These are phyloP conservation scores for Vitis hybrid DNA, from an alignment of 177 flowering plant genomes.

Conservation along the genomic window DNA sequence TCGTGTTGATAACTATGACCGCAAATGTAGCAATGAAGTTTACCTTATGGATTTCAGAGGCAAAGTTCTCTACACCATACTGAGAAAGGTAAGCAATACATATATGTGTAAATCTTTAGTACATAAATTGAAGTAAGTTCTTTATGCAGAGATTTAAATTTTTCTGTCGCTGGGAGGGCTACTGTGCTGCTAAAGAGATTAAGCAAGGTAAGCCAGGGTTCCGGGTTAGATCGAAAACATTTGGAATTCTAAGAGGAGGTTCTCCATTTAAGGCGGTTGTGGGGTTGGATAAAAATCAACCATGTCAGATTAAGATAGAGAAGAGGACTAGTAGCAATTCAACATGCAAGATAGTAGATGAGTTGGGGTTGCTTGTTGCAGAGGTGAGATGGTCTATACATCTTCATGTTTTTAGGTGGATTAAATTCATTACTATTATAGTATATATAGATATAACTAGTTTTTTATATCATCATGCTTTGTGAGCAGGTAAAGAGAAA, in stretches of 20 bases:
- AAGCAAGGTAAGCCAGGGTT: conserved; percentile 22
- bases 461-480: neutral
- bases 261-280: conserved; percentile 18
- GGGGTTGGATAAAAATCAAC: conserved; percentile 11
- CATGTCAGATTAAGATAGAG: conserved; percentile 8
- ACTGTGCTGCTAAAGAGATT: conserved; percentile 7
- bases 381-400: conserved; percentile 22
- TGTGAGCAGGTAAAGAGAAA: conserved; percentile 29
- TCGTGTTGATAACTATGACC: conserved; percentile 37
- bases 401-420: too few relatives aligned
- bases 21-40: conserved; percentile 21
- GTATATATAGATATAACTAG: neutral
- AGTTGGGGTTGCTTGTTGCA: conserved; percentile 26
- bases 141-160: conserved; percentile 29
- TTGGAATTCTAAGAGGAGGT: conserved; percentile 14
- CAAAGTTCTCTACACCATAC: conserved; percentile 27
- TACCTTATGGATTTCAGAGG: conserved; percentile 35
- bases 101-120: neutral
- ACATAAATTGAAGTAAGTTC: neutral
- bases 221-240: conserved; percentile 18
- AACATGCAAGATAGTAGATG: conserved; percentile 29
- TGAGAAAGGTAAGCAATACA: conserved; percentile 28
- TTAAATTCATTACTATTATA: too few relatives aligned
- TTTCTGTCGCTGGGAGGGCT: conserved; percentile 35
- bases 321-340: conserved; percentile 12